phyloP scores from a whole-genome alignment of 352 stramenopile genomes.

The Ophiocytium majus region DNA sequence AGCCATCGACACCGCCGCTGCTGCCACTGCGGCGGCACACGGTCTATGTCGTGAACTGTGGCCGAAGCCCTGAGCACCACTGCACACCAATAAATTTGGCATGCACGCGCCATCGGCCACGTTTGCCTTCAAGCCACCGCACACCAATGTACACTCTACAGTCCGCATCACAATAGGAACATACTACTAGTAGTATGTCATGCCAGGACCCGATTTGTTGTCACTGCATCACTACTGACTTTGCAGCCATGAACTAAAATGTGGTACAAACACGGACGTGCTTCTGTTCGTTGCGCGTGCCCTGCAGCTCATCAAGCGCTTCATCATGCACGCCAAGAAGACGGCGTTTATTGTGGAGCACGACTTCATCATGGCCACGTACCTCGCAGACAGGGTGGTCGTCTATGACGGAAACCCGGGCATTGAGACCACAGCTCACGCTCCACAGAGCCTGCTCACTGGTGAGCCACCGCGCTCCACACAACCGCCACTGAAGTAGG shows the following conservation, averaged over 20 bases:
- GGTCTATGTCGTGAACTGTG: no score
- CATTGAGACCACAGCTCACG: slow-evolving; percentile 87
- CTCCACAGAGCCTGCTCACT: slow-evolving; percentile 80
- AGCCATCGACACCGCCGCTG: no score
- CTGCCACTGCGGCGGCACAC: no score
- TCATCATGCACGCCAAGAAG: slow-evolving; percentile 99
- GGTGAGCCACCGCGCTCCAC: no score
- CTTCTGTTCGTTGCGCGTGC: neutral
- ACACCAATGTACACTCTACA: neutral
- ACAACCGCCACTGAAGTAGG: no score
- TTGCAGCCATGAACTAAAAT: no score
- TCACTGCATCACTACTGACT: neutral
- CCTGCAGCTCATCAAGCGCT: slow-evolving; percentile 94
- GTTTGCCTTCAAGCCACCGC: no score
- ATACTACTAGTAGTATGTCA: neutral
- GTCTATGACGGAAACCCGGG: slow-evolving; percentile 82
- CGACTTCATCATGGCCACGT: slow-evolving; percentile 99
- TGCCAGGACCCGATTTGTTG: neutral
- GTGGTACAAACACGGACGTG: no score
- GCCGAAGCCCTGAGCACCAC: no score
- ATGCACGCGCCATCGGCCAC: no score
- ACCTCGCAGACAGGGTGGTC: slow-evolving; percentile 77
- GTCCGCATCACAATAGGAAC: neutral
- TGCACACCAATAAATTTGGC: no score
- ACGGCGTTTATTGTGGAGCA: slow-evolving; percentile 99